A percentile compares a stretch with the other conserved stretches of the same genome.
phyloP scores from a whole-genome alignment of 2,329 filamentous ascomycete species.

The Alternaria infectoria region DNA sequence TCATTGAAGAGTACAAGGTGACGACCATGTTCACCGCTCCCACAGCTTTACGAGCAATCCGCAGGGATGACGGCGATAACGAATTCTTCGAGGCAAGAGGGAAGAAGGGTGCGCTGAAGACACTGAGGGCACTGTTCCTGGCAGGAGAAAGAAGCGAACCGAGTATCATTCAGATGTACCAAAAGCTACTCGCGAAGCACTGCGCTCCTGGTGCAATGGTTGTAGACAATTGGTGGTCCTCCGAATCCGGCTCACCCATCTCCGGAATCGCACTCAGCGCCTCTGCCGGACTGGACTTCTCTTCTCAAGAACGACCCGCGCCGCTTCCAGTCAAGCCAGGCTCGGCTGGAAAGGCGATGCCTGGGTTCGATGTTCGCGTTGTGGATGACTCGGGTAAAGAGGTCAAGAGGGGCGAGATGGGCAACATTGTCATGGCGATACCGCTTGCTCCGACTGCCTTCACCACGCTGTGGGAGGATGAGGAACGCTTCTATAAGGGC shows the following conservation, averaged over 20 bases:
- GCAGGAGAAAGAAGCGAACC: conserved; percentile 91
- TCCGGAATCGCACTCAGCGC: conserved; percentile 70
- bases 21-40: conserved; percentile 83
- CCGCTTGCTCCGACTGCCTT: conserved; percentile 88
- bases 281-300: conserved; percentile 63
- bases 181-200: conserved; percentile 71
- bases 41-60: conserved; percentile 84
- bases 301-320: conserved; percentile 48
- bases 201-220: conserved; percentile 68
- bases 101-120: conserved; percentile 71
- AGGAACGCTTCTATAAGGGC: conserved; percentile 81
- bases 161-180: conserved; percentile 81
- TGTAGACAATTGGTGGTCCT: conserved; percentile 78
- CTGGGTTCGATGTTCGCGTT: conserved; percentile 84
- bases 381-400: conserved; percentile 82
- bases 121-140: conserved; percentile 77
- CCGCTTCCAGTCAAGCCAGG: conserved; percentile 76
- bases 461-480: conserved; percentile 83
- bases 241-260: conserved; percentile 72
- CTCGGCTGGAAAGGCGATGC: conserved; percentile 88
- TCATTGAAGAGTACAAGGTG: conserved; percentile 83
- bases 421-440: conserved; percentile 85
- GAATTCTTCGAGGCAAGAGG: conserved; percentile 68
- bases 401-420: conserved; percentile 76
- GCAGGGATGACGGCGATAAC: conserved; percentile 82